Base-by-base conservation (phyloP, 2,329 filamentous ascomycete genomes). In the Neurospora sp. region DNA sequence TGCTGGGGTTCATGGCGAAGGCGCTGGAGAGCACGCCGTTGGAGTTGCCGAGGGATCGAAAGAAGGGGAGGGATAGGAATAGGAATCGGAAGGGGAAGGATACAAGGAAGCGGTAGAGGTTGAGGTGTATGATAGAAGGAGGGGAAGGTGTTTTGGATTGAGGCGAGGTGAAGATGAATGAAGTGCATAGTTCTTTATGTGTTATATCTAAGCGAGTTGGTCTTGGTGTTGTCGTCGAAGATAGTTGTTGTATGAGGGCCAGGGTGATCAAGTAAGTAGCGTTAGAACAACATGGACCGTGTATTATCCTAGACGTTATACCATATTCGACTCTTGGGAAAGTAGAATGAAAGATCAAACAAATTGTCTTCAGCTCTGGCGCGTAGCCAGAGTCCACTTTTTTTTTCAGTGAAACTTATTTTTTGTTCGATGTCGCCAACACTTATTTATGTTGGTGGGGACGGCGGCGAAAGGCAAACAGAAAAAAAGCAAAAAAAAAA, bases 1-100 rank as follows among this genome's bases (percentile, higher is more conserved):
- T 96, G 85, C 81, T 96, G 68, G 81, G 82, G 42, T 86, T 87
- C 70, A 92, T 94, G 89, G 84, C 85, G 66, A 89, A 81, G 73
- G 83, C 85, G 77, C 81, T 90, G 28, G 85, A 86, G 75, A 83
- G 85, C 67, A 87, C 87, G 33, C 83, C 86, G 68, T 79, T 90
- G 70, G 88, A 90, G 73, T 77, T 90, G 38, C 89, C 89, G 5
- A 88, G 84, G 79, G 88, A 90, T 75, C 89, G 85, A 42, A 89
- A 87, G 79, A 88, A 83, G 78, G 84, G 81, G 75, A 86, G 87
- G 68, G 87, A 85, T 73, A 86, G 89, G 71, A 86, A 82, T 66
- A 80, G 86, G 52, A 84, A 73, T 66, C 17, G 19, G 43, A 84
- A 82, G 76, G 86, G 87, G 68, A 87, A 85, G 73, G 87, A 89